Conservation (phyloP, 208 protist genomes). For the Crithidia fasciculata region DNA sequence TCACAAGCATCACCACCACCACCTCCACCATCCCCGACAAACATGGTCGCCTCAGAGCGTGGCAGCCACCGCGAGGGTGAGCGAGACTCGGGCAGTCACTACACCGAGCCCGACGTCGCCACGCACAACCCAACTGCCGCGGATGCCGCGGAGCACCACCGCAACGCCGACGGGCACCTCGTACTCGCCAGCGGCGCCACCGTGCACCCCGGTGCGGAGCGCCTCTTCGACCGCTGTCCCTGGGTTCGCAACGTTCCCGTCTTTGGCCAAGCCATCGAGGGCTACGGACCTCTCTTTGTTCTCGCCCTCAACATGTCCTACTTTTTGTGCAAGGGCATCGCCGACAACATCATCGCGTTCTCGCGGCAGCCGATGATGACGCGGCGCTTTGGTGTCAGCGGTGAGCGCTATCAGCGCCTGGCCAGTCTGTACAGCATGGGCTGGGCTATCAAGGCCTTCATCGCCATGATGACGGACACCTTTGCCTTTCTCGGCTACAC, state of each 20-base stretch:
- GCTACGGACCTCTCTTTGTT: slow-evolving; percentile 44
- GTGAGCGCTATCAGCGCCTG: slow-evolving; percentile 55
- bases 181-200: background rate
- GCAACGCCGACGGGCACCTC: background rate
- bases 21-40: background rate
- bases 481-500: slow-evolving; percentile 73
- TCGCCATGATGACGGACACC: slow-evolving; percentile 59
- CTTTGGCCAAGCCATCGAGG: slow-evolving; percentile 49
- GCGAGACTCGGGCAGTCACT: background rate
- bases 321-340: slow-evolving; percentile 64
- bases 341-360: slow-evolving; percentile 45
- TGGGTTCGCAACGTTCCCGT: slow-evolving; percentile 41
- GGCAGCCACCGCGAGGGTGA: background rate
- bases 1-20: background rate
- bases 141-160: background rate
- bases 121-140: no score
- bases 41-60: background rate
- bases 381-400: slow-evolving; percentile 40
- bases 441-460: slow-evolving; percentile 73
- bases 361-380: slow-evolving; percentile 53
- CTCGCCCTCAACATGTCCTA: slow-evolving; percentile 45
- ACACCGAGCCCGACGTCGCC: background rate
- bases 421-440: slow-evolving; percentile 40
- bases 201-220: slow-evolving; percentile 42
- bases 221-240: slow-evolving; percentile 35